phyloP scores from a whole-genome alignment of 352 stramenopile genomes.

The Pythium aquatile region DNA sequence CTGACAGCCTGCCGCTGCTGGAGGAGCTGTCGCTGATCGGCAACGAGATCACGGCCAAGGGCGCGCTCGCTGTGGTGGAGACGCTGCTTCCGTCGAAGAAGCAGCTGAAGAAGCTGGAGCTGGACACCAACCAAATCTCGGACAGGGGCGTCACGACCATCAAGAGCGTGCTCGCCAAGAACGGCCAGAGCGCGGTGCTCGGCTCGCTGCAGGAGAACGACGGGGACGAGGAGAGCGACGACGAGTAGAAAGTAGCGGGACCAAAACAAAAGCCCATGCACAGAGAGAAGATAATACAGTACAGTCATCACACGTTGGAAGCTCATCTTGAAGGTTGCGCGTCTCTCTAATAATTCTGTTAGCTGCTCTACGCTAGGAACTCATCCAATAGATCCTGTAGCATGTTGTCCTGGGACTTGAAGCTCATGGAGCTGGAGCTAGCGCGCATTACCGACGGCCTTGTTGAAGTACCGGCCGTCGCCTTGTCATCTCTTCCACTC shows the following conservation, averaged over 20 bases:
- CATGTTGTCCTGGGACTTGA: slow-evolving; percentile 37
- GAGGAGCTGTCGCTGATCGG: slow-evolving; percentile 57
- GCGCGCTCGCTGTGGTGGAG: slow-evolving; percentile 57
- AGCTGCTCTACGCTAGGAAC: slow-evolving; percentile 35
- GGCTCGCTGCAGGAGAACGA: slow-evolving; percentile 85
- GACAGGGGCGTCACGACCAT: slow-evolving; percentile 55
- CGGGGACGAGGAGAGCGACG: slow-evolving; percentile 65
- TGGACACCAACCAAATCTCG: slow-evolving; percentile 79
- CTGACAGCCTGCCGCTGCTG: slow-evolving; percentile 35
- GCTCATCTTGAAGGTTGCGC: too few species aligned
- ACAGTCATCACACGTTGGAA: not conserved
- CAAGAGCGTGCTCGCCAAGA: slow-evolving; percentile 36
- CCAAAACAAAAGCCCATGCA: not conserved
- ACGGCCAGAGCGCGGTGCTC: slow-evolving; percentile 53
- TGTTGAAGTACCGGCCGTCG: not conserved
- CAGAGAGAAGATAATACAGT: slow-evolving; percentile 2
- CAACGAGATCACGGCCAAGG: slow-evolving; percentile 79
- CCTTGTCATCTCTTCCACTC: slow-evolving; percentile 1
- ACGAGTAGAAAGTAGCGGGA: slow-evolving; percentile 20
- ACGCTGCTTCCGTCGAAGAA: slow-evolving; percentile 42
- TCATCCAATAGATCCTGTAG: slow-evolving; percentile 78
- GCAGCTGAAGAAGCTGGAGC: slow-evolving; percentile 43
- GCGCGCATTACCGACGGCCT: not conserved
- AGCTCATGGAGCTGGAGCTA: slow-evolving; percentile 15
- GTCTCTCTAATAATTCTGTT: not conserved